Evolutionary conservation across 805 yeast genomes (phyloP), one percentile per base, ranked within the genome.

Genomic region (Myxozyma neglecta): DNA sequence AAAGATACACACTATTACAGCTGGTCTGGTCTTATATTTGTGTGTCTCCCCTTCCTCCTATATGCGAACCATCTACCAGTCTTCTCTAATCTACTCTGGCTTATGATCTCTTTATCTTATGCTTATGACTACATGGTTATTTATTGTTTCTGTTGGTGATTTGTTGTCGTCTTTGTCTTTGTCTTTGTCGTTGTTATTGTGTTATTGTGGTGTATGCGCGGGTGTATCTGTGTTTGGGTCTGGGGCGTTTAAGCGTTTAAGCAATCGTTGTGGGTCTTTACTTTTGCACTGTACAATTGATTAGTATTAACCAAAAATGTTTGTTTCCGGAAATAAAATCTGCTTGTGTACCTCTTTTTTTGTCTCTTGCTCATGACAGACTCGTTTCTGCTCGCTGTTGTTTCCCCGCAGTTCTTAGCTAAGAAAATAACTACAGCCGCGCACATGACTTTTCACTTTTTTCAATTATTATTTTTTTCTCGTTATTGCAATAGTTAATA

Each of bases 341-440:
- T n/a, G n/a, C n/a, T n/a, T n/a, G n/a, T n/a, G n/a, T n/a, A n/a
- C n/a, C n/a, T n/a, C n/a, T n/a, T n/a, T n/a, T n/a, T n/a, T n/a
- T n/a, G n/a, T n/a, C n/a, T n/a, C n/a, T n/a, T n/a, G n/a, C n/a
- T n/a, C n/a, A n/a, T n/a, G n/a, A n/a, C n/a, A n/a, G n/a, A n/a
- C n/a, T n/a, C n/a, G n/a, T n/a, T n/a, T n/a, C n/a, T n/a, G n/a
- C n/a, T n/a, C n/a, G n/a, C n/a, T n/a, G n/a, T n/a, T n/a, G n/a
- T n/a, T 47, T 47, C 51, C 51, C 51, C 51, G 51, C 51, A 47
- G 51, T 34, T 14, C 29, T 47, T 47, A 47, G 40, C 51, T 47
- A 47, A 47, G 13, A 47, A 32, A 32, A 14, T 47, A 47, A 47
- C 20, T 24, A 10, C 46, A 10, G 46, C 18, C 20, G 24, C 29